These are phyloP conservation scores for Claviceps cyperi DNA, from an alignment of 2,329 filamentous ascomycete species.

Conservation along the genomic window DNA sequence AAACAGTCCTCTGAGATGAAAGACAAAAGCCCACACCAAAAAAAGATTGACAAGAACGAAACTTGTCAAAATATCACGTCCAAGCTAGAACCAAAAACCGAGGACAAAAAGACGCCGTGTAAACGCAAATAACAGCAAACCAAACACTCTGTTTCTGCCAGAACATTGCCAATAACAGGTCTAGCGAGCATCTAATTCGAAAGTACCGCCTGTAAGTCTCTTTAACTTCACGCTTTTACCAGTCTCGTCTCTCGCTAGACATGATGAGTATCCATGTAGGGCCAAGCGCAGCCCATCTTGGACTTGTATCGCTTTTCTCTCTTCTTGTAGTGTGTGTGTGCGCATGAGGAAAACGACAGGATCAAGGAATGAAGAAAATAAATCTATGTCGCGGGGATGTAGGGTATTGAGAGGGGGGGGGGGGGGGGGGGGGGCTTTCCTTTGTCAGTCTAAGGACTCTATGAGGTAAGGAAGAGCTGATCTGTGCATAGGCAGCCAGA, in stretches of 20 bases:
- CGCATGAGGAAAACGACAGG: no score
- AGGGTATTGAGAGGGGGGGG: background rate
- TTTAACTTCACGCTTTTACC: slow-evolving; percentile 3
- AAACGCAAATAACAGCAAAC: no score
- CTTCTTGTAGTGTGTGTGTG: background rate
- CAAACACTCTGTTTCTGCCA: no score
- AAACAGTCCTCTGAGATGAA: no score
- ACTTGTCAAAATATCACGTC: no score
- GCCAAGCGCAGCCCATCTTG: background rate
- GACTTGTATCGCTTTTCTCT: background rate
- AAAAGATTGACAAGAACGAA: no score
- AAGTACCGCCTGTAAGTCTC: slow-evolving; percentile 3
- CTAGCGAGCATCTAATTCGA: no score
- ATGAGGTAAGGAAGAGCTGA: background rate
- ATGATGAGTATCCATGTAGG: background rate
- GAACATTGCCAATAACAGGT: background rate
- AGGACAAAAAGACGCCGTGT: no score
- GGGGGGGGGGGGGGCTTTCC: background rate
- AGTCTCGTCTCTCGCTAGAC: background rate
- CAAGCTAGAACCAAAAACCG: no score
- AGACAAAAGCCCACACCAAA: no score
- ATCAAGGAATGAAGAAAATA: background rate
- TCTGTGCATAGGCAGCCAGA: background rate
- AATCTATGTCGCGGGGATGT: slow-evolving; percentile 5
- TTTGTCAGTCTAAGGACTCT: slow-evolving; percentile 1